These are phyloP conservation scores for Penicillium italicum DNA, from an alignment of 2,329 filamentous ascomycete species.

Conservation along the genomic window DNA sequence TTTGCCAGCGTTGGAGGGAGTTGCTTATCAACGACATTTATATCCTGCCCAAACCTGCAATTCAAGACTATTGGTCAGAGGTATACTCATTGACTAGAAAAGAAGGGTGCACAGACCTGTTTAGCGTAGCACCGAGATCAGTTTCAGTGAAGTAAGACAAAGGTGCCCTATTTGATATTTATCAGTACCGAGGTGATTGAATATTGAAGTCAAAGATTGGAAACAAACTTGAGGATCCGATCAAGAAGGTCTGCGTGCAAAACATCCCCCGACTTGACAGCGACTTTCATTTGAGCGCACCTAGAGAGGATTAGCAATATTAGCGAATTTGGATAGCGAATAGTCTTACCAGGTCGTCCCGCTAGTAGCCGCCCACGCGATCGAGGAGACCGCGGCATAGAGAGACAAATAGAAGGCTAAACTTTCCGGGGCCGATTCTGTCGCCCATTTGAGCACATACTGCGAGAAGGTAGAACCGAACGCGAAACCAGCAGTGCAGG, in stretches of 20 bases:
- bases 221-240: background rate
- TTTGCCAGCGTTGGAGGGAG: background rate
- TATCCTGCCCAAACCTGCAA: conserved; percentile 2
- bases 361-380: background rate
- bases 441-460: background rate
- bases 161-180: background rate
- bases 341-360: background rate
- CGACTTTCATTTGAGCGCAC: background rate
- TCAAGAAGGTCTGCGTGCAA: background rate
- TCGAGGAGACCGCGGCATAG: background rate
- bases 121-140: background rate
- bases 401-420: background rate
- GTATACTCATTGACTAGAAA: background rate
- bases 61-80: background rate
- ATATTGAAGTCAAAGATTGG: background rate
- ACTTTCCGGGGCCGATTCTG: background rate
- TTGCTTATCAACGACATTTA: conserved; percentile 1
- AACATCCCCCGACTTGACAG: background rate
- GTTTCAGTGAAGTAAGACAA: background rate
- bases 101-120: background rate
- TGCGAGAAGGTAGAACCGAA: background rate
- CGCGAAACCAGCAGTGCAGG: background rate
- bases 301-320: background rate
- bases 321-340: background rate
- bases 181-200: background rate